Evolutionary conservation across 768 basidiomycete genomes (phyloP).

Genomic region (Suillus alpinus): DNA sequence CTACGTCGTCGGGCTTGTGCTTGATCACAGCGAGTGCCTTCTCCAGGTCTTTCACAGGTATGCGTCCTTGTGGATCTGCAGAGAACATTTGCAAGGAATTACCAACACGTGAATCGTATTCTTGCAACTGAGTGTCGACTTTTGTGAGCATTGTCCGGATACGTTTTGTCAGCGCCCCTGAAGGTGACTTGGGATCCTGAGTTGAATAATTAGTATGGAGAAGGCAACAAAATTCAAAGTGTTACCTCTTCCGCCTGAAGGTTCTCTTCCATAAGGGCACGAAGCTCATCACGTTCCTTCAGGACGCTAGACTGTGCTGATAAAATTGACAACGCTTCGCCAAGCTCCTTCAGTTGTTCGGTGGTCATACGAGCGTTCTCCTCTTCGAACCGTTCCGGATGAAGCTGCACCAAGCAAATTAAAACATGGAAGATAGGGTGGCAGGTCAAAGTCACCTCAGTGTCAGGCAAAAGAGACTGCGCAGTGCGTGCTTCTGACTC

Average conservation of each 20-base stretch:
- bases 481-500: constrained; percentile 79
- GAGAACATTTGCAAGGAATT: constrained; percentile 84
- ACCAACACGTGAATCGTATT: constrained; percentile 87
- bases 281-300: constrained; percentile 92
- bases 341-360: constrained; percentile 92
- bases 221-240: not conserved
- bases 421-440: not conserved
- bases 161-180: constrained; percentile 88
- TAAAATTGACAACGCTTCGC: constrained; percentile 85
- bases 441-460: constrained; percentile 55
- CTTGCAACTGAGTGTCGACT: constrained; percentile 88
- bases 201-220: constrained; percentile 3
- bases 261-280: constrained; percentile 92
- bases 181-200: constrained; percentile 76
- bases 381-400: constrained; percentile 55
- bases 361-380: constrained; percentile 94
- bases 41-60: constrained; percentile 84
- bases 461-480: constrained; percentile 81
- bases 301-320: constrained; percentile 93
- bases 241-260: constrained; percentile 80
- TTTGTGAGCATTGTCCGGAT: constrained; percentile 95
- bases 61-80: constrained; percentile 81
- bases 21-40: constrained; percentile 91
- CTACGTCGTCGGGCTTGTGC: constrained; percentile 88
- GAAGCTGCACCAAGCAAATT: constrained; percentile 40